Conservation (phyloP, 345 rosid species). For the Mangifera indica region DNA sequence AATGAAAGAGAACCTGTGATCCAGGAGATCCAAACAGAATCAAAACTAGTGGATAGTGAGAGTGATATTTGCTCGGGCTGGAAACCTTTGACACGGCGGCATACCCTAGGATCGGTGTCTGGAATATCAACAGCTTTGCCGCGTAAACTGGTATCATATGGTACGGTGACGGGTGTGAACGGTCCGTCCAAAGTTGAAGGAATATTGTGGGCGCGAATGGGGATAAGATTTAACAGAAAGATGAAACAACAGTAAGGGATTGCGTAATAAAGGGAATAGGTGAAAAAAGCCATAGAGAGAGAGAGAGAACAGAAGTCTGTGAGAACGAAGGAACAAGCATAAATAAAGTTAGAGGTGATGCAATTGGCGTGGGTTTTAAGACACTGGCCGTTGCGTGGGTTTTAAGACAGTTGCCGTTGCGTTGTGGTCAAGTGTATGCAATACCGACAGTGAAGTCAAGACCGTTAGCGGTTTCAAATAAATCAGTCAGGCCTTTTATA, state of each 20-base stretch:
- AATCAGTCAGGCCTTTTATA: background rate
- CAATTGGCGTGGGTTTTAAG: background rate
- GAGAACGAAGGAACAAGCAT: background rate
- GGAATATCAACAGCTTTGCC: conserved; percentile 72
- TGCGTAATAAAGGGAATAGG: background rate
- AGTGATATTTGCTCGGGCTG: conserved; percentile 71
- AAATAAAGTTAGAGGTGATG: background rate
- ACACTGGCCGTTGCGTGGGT: background rate
- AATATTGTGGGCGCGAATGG: conserved; percentile 15
- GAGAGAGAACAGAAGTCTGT: background rate
- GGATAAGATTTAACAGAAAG: background rate
- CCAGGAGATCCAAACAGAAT: conserved; percentile 80
- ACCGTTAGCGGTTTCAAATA: background rate
- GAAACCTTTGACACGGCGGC: conserved; percentile 49
- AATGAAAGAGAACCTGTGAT: conserved; percentile 46
- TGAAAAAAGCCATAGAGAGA: background rate
- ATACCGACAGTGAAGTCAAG: background rate
- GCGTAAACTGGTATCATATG: conserved; percentile 50
- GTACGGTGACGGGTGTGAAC: conserved; percentile 59
- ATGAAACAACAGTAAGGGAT: background rate
- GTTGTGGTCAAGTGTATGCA: background rate
- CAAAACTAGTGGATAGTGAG: conserved; percentile 49
- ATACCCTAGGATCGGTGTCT: conserved; percentile 59
- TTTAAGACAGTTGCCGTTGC: conserved; percentile 9
- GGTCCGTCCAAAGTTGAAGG: conserved; percentile 68